A percentile compares a stretch with the other conserved stretches of the same genome.
These are phyloP conservation scores for Cicer bijugum DNA, from an alignment of 306 rosid species.

Conservation along the genomic window DNA sequence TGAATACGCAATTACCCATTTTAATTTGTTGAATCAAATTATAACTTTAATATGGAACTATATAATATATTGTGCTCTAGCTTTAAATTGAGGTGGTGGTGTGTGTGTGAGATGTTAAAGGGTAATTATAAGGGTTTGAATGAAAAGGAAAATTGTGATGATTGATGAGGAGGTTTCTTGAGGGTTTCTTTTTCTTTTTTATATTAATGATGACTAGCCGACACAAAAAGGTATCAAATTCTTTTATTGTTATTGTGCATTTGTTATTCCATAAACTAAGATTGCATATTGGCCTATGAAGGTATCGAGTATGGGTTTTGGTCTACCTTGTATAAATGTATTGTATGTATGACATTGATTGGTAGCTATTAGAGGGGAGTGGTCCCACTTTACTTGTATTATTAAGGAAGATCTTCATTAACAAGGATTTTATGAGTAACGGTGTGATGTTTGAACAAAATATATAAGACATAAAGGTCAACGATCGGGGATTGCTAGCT, in stretches of 20 bases:
- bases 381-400: conserved; percentile 46
- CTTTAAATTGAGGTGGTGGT: background rate
- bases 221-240: conserved; percentile 62
- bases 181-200: conserved; percentile 21
- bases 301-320: conserved; percentile 12
- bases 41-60: background rate
- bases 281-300: conserved; percentile 24
- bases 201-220: conserved; percentile 43
- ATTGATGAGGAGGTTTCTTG: conserved; percentile 12
- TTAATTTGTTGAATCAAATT: conserved; percentile 1
- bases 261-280: conserved; percentile 9
- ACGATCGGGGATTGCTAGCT: too few relatives aligned
- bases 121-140: conserved; percentile 7
- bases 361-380: conserved; percentile 41
- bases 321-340: background rate
- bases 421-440: background rate
- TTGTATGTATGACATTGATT: conserved; percentile 16
- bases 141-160: background rate
- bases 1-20: conserved; percentile 82
- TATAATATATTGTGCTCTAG: background rate
- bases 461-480: too few relatives aligned
- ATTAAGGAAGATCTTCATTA: background rate
- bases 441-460: background rate
- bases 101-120: background rate
- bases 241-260: conserved; percentile 47